These are phyloP conservation scores for Trichoderma parareesei DNA, from an alignment of 495 filamentous ascomycete genomes.

Conservation along the genomic window DNA sequence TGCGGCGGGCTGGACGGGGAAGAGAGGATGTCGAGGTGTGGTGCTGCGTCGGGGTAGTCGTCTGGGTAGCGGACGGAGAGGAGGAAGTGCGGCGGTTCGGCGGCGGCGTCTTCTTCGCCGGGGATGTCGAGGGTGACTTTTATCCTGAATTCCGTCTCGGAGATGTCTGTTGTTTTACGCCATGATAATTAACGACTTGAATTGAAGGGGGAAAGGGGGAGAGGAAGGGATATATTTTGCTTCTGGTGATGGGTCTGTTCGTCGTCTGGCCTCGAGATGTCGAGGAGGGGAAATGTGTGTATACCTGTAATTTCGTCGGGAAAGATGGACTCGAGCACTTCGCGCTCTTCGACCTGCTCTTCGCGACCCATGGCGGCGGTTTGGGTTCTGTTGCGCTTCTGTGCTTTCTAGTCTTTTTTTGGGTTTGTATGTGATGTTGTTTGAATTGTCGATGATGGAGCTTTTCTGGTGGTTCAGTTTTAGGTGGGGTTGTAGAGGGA, in stretches of 20 bases:
- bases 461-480: background rate
- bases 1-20: conserved; percentile 62
- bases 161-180: conserved; percentile 56
- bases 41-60: conserved; percentile 79
- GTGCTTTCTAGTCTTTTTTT: too few species aligned
- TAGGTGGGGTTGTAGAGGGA: conserved; percentile 2
- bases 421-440: background rate
- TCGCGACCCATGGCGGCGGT: conserved; percentile 70
- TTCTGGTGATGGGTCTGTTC: too few species aligned
- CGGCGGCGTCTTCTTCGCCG: conserved; percentile 41
- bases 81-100: conserved; percentile 54
- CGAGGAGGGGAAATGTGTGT: conserved; percentile 12
- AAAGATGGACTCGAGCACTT: conserved; percentile 96
- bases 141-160: conserved; percentile 77
- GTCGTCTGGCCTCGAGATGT: conserved; percentile 8
- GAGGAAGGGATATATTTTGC: too few species aligned
- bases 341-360: conserved; percentile 91
- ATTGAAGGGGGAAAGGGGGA: too few species aligned
- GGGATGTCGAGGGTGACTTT: conserved; percentile 68
- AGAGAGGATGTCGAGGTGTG: conserved; percentile 64
- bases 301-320: conserved; percentile 92
- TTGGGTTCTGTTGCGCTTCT: background rate
- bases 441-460: background rate
- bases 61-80: conserved; percentile 80
- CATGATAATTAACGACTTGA: background rate